A percentile compares a stretch with the other conserved stretches of the same genome.
These are phyloP conservation scores for Penstemon davidsonii DNA, from an alignment of 257 asterid species.

Conservation along the genomic window DNA sequence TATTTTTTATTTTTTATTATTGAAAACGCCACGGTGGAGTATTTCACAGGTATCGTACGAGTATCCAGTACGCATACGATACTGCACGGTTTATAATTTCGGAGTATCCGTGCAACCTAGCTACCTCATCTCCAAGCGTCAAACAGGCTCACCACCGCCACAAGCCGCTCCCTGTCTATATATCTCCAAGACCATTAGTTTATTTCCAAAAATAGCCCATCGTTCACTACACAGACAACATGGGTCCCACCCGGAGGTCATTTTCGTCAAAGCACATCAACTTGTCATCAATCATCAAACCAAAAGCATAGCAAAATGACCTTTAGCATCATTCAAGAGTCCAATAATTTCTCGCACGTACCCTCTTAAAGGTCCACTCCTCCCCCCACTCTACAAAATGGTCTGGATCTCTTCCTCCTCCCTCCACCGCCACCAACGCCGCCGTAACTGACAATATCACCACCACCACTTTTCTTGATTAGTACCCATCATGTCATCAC, in stretches of 20 bases:
- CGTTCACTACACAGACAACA: not conserved
- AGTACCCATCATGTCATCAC: conserved; percentile 53
- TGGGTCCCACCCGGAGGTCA: conserved; percentile 21
- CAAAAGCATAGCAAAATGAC: conserved; percentile 34
- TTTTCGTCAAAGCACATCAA: conserved; percentile 28
- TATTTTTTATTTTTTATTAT: too few relatives aligned
- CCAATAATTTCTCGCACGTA: conserved; percentile 33
- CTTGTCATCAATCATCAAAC: conserved; percentile 12
- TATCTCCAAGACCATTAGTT: not conserved
- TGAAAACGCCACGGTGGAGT: too few relatives aligned
- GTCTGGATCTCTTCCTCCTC: conserved; percentile 24
- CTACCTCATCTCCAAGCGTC: conserved; percentile 30
- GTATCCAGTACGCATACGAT: too few relatives aligned
- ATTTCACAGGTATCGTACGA: too few relatives aligned
- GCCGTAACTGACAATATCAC: not conserved
- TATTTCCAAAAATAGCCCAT: conserved; percentile 28
- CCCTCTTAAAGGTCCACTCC: conserved; percentile 30
- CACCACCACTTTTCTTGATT: not conserved
- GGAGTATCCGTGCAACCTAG: too few relatives aligned
- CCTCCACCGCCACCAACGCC: conserved; percentile 25
- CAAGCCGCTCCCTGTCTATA: conserved; percentile 25
- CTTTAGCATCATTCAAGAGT: conserved; percentile 67
- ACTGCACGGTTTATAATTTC: too few relatives aligned
- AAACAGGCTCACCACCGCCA: conserved; percentile 25
- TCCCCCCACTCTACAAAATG: conserved; percentile 47